Base-by-base conservation (phyloP, 371 early-diverging fungal genomes). In the Syncephalis plumigaleata region DNA sequence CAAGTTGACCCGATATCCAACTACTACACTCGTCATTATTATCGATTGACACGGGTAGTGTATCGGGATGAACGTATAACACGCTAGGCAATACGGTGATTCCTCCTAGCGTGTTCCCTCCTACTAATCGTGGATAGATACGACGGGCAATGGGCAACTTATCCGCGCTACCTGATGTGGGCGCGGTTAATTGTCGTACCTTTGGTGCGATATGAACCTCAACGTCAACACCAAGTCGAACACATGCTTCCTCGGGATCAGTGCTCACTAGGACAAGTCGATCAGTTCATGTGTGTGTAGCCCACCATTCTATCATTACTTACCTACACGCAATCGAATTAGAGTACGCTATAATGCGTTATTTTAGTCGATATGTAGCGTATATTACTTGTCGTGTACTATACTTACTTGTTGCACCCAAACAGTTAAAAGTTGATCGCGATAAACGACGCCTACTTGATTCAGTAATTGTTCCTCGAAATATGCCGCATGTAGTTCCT, bases 201-300 rank as follows among this genome's bases (percentile, higher is more conserved):
- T 81, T 81, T n/a, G 87, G 84, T 2, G 82, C 80, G 9, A 87
- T 79, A 56, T 84, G 77, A 39, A 87, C 75, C 59, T 88, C 85
- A 1, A 78, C 58, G 46, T 81, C 69, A 21, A 69, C 70, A 16
- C 68, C 70, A 18, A 88, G 60, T 51, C 70, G 73, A 9, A 80
- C 59, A 53, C 68, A 77, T 1, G 55, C 58, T 13, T 61, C 63
- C 4, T 56, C 53, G 0, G 85, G 81, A 54, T 70, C 61, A 38
- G 74, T 61, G 48, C 75, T 72, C 23, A 69, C 81, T 79, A 39
- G 13, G n/a, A n/a, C n/a, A n/a, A n/a, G n/a, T n/a, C n/a, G n/a
- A n/a, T n/a, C n/a, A n/a, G n/a, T n/a, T n/a, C n/a, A n/a, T n/a
- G n/a, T n/a, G n/a, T n/a, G n/a, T n/a, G n/a, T n/a, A n/a, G n/a